Evolutionary conservation across 768 basidiomycete species (phyloP).

Genomic region (Mycena sanguinolenta): DNA sequence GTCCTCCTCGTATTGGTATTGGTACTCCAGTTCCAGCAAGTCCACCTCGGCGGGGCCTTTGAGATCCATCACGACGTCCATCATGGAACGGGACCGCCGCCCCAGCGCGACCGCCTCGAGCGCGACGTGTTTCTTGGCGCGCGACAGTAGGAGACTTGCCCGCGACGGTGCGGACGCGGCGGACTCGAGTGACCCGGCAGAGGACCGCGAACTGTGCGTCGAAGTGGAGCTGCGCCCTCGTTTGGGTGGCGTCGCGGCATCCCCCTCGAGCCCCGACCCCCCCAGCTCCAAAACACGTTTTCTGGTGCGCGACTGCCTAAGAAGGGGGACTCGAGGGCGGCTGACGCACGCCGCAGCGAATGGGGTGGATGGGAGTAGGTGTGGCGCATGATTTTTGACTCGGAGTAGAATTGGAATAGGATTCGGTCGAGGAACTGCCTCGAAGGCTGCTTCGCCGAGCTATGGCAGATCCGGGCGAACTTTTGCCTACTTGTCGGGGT

Average conservation of each 20-base stretch:
- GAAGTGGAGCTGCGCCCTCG: conserved; percentile 12
- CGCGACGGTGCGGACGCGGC: conserved; percentile 11
- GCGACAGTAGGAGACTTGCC: conserved; percentile 41
- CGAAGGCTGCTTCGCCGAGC: conserved; percentile 20
- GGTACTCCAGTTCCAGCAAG: conserved; percentile 28
- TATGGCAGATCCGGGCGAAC: conserved; percentile 30
- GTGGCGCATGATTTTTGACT: conserved; percentile 24
- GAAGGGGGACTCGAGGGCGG: conserved; percentile 24
- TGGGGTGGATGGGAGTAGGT: not conserved
- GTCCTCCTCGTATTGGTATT: no score
- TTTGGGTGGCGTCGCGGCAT: not conserved
- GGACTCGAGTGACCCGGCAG: conserved; percentile 1
- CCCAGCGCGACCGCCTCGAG: conserved; percentile 46
- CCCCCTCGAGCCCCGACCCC: not conserved
- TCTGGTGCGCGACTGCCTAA: conserved; percentile 34
- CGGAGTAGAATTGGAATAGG: not conserved
- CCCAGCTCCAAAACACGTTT: conserved; percentile 15
- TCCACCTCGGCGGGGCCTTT: conserved; percentile 44
- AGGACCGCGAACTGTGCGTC: conserved; percentile 15
- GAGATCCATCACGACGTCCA: conserved; percentile 63
- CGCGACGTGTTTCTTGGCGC: conserved; percentile 45
- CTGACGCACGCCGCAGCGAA: conserved; percentile 16
- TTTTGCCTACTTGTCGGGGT: conserved; percentile 23
- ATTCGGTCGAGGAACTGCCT: not conserved
- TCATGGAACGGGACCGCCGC: conserved; percentile 51